These are phyloP conservation scores for Neocucurbitaria cava DNA, from an alignment of 2,329 filamentous ascomycete genomes.

Conservation along the genomic window DNA sequence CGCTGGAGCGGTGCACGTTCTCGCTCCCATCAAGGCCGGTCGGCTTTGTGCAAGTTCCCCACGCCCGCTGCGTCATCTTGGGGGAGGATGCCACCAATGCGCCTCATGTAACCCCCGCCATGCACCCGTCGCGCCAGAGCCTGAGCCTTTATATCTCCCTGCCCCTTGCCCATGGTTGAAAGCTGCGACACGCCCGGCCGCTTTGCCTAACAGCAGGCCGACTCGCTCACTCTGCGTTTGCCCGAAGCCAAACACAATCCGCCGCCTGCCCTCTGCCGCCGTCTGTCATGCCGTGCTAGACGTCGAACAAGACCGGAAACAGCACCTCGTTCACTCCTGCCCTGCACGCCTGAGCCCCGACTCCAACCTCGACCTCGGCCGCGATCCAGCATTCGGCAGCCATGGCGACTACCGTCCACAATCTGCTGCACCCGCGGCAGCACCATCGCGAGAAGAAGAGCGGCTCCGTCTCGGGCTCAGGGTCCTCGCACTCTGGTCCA, in stretches of 20 bases:
- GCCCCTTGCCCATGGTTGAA: constrained; percentile 32
- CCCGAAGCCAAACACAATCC: constrained; percentile 5
- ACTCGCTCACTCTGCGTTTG: constrained; percentile 14
- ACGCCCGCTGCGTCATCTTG: constrained; percentile 35
- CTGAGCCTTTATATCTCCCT: constrained; percentile 6
- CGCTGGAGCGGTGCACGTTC: neutral
- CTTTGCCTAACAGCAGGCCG: constrained; percentile 25
- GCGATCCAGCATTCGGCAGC: constrained; percentile 17
- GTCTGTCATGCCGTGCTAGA: constrained; percentile 18
- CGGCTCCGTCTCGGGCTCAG: constrained; percentile 5
- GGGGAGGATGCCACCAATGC: constrained; percentile 9
- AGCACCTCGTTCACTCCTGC: constrained; percentile 13
- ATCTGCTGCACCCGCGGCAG: constrained; percentile 45
- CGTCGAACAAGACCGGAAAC: constrained; percentile 10
- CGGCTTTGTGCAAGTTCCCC: constrained; percentile 26
- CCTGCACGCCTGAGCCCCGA: constrained; percentile 6
- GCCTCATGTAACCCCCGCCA: constrained; percentile 35
- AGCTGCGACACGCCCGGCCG: constrained; percentile 26
- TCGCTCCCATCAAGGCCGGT: constrained; percentile 3
- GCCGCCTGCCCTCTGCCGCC: constrained; percentile 10
- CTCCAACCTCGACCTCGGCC: too few relatives aligned
- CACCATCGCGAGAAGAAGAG: constrained; percentile 39
- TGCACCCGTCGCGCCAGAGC: constrained; percentile 16
- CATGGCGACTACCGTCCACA: constrained; percentile 49
- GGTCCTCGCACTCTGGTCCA: constrained; percentile 23